A percentile compares a stretch with the other conserved stretches of the same genome.
phyloP scores from a whole-genome alignment of 371 early-diverging fungal genomes.

The Lichtheimia corymbifera region DNA sequence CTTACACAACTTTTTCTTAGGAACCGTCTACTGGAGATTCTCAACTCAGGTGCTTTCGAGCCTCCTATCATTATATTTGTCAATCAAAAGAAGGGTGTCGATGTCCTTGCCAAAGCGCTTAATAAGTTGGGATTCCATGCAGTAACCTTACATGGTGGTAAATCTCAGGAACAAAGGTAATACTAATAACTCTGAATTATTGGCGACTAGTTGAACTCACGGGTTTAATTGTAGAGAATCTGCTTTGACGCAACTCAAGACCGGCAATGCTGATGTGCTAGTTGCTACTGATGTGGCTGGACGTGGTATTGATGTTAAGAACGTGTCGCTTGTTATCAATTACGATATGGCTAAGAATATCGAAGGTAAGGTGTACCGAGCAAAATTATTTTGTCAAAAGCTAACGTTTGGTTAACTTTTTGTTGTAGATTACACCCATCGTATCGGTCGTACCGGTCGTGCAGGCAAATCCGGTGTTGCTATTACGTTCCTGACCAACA shows the following conservation, averaged over 20 bases:
- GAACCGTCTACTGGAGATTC: conserved; percentile 75
- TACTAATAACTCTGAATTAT: background rate
- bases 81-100: conserved; percentile 91
- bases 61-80: conserved; percentile 97
- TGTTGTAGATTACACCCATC: conserved; percentile 89
- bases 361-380: conserved; percentile 56
- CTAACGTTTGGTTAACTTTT: background rate
- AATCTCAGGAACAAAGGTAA: conserved; percentile 92
- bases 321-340: conserved; percentile 96
- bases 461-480: conserved; percentile 96
- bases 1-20: conserved; percentile 27
- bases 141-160: conserved; percentile 92
- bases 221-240: conserved; percentile 49
- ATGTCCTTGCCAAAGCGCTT: conserved; percentile 72
- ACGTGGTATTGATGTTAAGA: conserved; percentile 98
- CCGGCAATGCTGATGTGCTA: conserved; percentile 72
- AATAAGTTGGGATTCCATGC: conserved; percentile 72
- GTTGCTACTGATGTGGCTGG: conserved; percentile 99
- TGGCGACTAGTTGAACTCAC: background rate
- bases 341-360: conserved; percentile 98
- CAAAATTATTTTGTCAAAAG: conserved; percentile 22
- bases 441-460: conserved; percentile 98
- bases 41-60: conserved; percentile 63
- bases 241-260: conserved; percentile 72
- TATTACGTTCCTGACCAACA: conserved; percentile 83